A percentile compares a stretch with the other conserved stretches of the same genome.
These are phyloP conservation scores for Parastagonospora avenae DNA, from an alignment of 2,329 filamentous ascomycete genomes.

Conservation along the genomic window DNA sequence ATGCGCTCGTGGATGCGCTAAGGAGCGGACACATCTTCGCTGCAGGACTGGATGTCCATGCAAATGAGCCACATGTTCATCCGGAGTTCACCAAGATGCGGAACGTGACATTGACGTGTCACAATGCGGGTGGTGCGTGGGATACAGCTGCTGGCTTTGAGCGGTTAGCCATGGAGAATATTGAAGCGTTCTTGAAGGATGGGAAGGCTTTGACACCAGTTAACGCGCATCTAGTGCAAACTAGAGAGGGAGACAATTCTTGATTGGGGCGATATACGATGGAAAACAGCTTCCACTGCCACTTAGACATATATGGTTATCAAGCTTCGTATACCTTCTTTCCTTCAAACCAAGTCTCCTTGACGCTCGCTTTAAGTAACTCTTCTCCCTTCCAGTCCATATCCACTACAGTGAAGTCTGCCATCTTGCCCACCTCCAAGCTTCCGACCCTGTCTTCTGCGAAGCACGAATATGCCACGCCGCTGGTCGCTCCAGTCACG, in stretches of 20 bases:
- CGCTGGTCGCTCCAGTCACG: conserved; percentile 59
- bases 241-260: too few species aligned
- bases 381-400: conserved; percentile 56
- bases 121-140: conserved; percentile 65
- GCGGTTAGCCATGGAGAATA: conserved; percentile 59
- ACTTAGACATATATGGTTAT: too few species aligned
- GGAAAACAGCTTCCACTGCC: too few species aligned
- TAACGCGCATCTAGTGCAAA: conserved; percentile 54
- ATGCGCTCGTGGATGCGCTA: conserved; percentile 42
- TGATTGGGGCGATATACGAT: too few species aligned
- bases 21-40: conserved; percentile 39
- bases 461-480: conserved; percentile 64
- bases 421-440: conserved; percentile 58
- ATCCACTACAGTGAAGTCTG: conserved; percentile 63
- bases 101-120: conserved; percentile 55
- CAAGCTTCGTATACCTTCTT: conserved; percentile 27
- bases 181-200: conserved; percentile 49
- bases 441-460: conserved; percentile 61
- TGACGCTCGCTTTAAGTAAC: conserved; percentile 54
- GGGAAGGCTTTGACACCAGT: conserved; percentile 59
- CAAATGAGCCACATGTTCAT: conserved; percentile 42
- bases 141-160: conserved; percentile 65
- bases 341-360: conserved; percentile 62
- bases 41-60: conserved; percentile 45
- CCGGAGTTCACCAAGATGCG: conserved; percentile 35